Conservation (phyloP, 768 basidiomycete species). For the Gloeopeniophorella convolvens region DNA sequence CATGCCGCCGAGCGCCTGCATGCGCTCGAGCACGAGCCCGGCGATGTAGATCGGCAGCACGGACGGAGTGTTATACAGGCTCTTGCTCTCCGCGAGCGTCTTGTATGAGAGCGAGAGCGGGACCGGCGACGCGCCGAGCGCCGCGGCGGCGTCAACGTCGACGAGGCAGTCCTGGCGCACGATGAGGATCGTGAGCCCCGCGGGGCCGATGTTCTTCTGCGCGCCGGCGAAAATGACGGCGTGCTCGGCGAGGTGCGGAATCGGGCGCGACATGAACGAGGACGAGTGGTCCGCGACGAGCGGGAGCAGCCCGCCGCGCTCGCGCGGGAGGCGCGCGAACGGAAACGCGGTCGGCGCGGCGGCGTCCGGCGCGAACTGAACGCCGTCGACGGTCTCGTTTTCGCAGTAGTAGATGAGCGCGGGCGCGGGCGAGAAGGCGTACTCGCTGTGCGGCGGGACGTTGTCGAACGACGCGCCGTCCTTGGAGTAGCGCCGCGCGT, state of each 20-base stretch:
- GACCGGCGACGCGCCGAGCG: conserved; percentile 64
- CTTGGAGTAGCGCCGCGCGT: conserved; percentile 53
- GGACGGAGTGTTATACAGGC: conserved; percentile 90
- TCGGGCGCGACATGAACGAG: conserved; percentile 93
- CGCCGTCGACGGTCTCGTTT: conserved; percentile 97
- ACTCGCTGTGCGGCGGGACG: conserved; percentile 69
- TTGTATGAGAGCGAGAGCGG: conserved; percentile 82
- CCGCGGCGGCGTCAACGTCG: conserved; percentile 73
- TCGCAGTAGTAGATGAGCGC: conserved; percentile 98
- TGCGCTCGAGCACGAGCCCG: conserved; percentile 74
- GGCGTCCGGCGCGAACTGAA: conserved; percentile 70
- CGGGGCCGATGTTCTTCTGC: conserved; percentile 96
- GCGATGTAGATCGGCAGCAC: conserved; percentile 88
- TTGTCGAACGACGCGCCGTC: conserved; percentile 70
- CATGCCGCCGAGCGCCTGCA: conserved; percentile 59
- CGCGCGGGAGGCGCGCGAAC: conserved; percentile 53
- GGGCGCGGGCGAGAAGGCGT: conserved; percentile 71
- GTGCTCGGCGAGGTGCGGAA: conserved; percentile 81
- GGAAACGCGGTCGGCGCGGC: conserved; percentile 66
- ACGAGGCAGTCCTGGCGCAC: conserved; percentile 93
- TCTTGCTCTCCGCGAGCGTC: conserved; percentile 65
- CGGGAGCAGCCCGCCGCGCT: conserved; percentile 51
- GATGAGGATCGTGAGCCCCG: conserved; percentile 89
- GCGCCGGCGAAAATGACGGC: conserved; percentile 95
- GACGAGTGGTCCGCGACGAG: conserved; percentile 95